A percentile compares a stretch with the other conserved stretches of the same genome.
Conservation (phyloP, 148 eudicot genomes). For the Rhododendron mucronatum region DNA sequence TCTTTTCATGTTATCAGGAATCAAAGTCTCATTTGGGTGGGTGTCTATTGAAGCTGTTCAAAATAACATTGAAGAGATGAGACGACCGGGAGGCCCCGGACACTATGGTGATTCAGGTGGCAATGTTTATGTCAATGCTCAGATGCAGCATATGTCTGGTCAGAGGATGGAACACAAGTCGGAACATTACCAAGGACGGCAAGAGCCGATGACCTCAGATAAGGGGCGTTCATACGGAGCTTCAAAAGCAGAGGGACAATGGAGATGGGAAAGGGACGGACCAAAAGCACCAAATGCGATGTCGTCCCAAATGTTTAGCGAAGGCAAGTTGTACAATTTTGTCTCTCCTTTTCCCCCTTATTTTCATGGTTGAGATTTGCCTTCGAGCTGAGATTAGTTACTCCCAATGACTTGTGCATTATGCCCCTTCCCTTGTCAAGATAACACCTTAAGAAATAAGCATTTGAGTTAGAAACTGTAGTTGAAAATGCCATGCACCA, state of each 20-base stretch:
- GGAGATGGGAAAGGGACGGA: slow-evolving; percentile 49
- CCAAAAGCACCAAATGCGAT: slow-evolving; percentile 26
- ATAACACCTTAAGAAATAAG: neutral
- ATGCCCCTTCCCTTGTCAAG: neutral
- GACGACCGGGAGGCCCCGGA: slow-evolving; percentile 18
- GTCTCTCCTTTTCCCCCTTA: neutral
- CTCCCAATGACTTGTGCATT: neutral
- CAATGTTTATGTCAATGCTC: slow-evolving; percentile 20
- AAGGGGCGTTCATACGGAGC: slow-evolving; percentile 24
- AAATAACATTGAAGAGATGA: slow-evolving; percentile 9
- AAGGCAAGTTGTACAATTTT: slow-evolving; percentile 24
- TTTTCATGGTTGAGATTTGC: neutral
- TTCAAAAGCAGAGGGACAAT: slow-evolving; percentile 29
- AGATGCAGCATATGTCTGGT: slow-evolving; percentile 28
- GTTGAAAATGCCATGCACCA: neutral
- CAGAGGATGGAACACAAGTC: slow-evolving; percentile 29
- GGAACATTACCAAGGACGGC: slow-evolving; percentile 28
- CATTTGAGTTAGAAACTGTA: neutral
- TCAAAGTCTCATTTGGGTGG: neutral
- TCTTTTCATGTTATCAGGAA: neutral
- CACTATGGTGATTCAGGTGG: slow-evolving; percentile 33
- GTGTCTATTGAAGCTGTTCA: neutral
- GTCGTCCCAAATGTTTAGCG: slow-evolving; percentile 35
- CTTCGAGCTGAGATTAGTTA: neutral
- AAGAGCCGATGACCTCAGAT: slow-evolving; percentile 20